Evolutionary conservation across 1,139 yeast species (phyloP).

Genomic region (Candida tropicalis): DNA sequence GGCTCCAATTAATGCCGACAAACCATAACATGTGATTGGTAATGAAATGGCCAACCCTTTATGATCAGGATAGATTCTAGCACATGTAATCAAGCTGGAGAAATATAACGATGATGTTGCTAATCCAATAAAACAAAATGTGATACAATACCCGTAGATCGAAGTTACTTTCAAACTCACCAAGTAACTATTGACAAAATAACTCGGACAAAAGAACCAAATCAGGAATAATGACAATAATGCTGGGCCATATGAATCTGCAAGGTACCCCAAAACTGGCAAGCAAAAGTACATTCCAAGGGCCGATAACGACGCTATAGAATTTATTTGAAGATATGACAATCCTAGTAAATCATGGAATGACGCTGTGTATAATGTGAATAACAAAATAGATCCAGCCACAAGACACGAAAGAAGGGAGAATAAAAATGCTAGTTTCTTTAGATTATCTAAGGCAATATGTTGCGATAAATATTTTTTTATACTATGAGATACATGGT

Average conservation of each 20-base stretch:
- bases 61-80: slow-evolving; percentile 72
- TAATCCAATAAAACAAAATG: slow-evolving; percentile 64
- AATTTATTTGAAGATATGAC: slow-evolving; percentile 71
- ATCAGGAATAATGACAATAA: slow-evolving; percentile 66
- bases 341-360: slow-evolving; percentile 62
- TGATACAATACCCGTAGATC: slow-evolving; percentile 27
- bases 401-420: slow-evolving; percentile 62
- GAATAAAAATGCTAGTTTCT: slow-evolving; percentile 38
- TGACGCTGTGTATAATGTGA: slow-evolving; percentile 76
- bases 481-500: slow-evolving; percentile 21
- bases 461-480: slow-evolving; percentile 26
- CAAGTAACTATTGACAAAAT: slow-evolving; percentile 44
- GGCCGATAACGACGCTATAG: slow-evolving; percentile 74
- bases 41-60: slow-evolving; percentile 83
- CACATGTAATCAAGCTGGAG: slow-evolving; percentile 78
- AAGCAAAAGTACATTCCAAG: slow-evolving; percentile 85
- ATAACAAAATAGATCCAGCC: slow-evolving; percentile 80
- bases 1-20: slow-evolving; percentile 69
- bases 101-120: slow-evolving; percentile 84
- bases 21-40: slow-evolving; percentile 86
- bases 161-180: slow-evolving; percentile 6
- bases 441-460: slow-evolving; percentile 28
- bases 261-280: slow-evolving; percentile 79
- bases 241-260: slow-evolving; percentile 86
- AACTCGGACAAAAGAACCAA: slow-evolving; percentile 72